phyloP scores from a whole-genome alignment of 1,284 basidiomycete genomes.

The Wolfiporia cocos region DNA sequence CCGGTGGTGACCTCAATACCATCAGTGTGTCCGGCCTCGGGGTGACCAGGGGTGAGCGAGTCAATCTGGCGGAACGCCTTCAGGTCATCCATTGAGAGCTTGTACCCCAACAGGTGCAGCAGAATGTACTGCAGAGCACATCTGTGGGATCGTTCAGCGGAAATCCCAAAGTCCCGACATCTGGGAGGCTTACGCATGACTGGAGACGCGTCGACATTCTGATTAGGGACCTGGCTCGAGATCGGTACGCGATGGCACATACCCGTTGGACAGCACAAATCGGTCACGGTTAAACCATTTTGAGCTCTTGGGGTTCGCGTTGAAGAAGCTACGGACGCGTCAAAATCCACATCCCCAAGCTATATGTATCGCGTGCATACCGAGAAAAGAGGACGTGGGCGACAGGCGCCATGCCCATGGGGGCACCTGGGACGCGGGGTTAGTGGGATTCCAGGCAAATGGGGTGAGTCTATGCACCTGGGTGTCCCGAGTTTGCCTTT shows the following conservation, averaged over 20 bases:
- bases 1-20: conserved; percentile 97
- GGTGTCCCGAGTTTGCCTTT: conserved; percentile 91
- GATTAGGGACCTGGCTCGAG: no score
- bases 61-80: conserved; percentile 83
- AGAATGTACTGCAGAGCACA: conserved; percentile 84
- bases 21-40: conserved; percentile 84
- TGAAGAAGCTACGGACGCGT: conserved; percentile 58
- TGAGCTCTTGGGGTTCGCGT: conserved; percentile 81
- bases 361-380: no score
- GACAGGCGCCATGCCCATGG: conserved; percentile 89
- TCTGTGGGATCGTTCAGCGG: conserved; percentile 30
- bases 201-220: conserved; percentile 28
- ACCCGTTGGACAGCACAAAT: conserved; percentile 86
- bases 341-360: no score
- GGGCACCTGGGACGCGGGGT: conserved; percentile 49
- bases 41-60: conserved; percentile 89
- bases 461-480: conserved; percentile 45
- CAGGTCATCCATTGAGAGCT: conserved; percentile 79
- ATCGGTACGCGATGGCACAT: no score
- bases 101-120: conserved; percentile 81
- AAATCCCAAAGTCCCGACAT: conserved; percentile 1
- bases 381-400: conserved; percentile 85
- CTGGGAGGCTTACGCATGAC: conserved; percentile 58
- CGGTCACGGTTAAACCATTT: conserved; percentile 92
- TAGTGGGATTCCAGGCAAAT: neutral